A percentile compares a stretch with the other conserved stretches of the same genome.
Conservation (phyloP, 306 rosid genomes). For the Trichosanthes truncata region DNA sequence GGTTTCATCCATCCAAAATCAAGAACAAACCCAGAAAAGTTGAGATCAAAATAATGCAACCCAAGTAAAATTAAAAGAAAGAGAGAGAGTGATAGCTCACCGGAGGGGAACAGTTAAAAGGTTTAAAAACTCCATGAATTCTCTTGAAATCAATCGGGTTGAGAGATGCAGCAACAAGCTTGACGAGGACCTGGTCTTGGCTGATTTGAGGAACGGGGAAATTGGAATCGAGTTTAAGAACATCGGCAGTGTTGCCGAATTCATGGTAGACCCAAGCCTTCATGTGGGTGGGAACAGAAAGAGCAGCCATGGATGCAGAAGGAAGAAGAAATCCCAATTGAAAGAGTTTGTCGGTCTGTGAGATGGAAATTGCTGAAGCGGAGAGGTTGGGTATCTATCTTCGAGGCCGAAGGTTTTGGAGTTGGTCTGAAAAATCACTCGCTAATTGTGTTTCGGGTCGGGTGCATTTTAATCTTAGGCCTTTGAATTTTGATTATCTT, state of each 20-base stretch:
- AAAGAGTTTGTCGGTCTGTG: no score
- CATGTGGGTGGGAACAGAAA: constrained; percentile 14
- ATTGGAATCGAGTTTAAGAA: constrained; percentile 34
- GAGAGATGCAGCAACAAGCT: constrained; percentile 57
- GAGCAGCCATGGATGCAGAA: constrained; percentile 23
- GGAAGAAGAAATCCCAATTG: background rate
- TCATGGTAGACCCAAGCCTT: constrained; percentile 54
- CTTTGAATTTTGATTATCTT: no score
- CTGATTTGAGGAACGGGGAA: constrained; percentile 30
- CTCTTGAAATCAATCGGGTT: constrained; percentile 61
- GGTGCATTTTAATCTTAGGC: no score
- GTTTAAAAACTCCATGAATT: constrained; percentile 24
- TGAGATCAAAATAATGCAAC: background rate
- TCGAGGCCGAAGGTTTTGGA: background rate
- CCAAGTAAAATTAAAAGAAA: background rate
- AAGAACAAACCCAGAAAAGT: constrained; percentile 1
- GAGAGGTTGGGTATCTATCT: background rate
- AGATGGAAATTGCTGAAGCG: background rate
- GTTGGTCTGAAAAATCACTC: background rate
- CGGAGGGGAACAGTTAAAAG: constrained; percentile 24
- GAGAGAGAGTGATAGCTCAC: constrained; percentile 11
- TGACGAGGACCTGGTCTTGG: constrained; percentile 54
- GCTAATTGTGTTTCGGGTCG: background rate
- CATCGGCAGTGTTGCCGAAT: constrained; percentile 34
- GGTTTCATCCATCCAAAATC: background rate